Base-by-base conservation (phyloP, 2,329 filamentous ascomycete species). In the Fusarium sp. region DNA sequence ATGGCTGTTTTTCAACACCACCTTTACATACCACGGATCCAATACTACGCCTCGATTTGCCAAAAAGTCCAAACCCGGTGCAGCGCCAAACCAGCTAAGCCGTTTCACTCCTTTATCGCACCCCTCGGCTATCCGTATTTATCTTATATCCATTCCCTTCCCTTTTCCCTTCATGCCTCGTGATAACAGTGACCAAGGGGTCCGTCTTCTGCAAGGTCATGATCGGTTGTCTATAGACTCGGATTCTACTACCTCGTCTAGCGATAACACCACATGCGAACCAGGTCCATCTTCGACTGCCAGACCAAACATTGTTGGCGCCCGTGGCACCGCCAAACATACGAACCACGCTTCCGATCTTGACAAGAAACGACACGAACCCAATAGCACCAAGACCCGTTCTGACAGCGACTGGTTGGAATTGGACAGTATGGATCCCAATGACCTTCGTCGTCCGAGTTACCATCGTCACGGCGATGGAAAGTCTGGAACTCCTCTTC, bases 401-500 rank as follows among this genome's bases (percentile, higher is more conserved):
- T 76, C 77, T 51, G 79, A 54, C 49, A 58, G 57, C 51, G 64
- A 70, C 37, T 59, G 58, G 61, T 21, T 69, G 25, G 70, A 67
- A n/a, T 29, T 72, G 31, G 61, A 78, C 62, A 78, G 80, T 66
- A 81, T 81, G 75, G 80, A 81, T 33, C 80, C 84, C 73, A 75
- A 79, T 52, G 74, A 75, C 64, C 46, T 53, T 48, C 80, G 75
- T 65, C 80, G 82, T 65, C 80, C 85, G 18, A 76, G 81, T 46
- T 79, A 84, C 72, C 79, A 82, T 67, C 81, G 80, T 51, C 80
- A 81, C 17, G 76, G 77, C 4, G 81, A 85, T 58, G 82, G 81
- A 58, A 83, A 82, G 42, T 81, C 81, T 20, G 79, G 72, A 18
- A 76, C 76, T n/a, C 81, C 81, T 39, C 76, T 83, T 21, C 76